Conservation (phyloP, 768 basidiomycete genomes). For the Collybia mongolica region DNA sequence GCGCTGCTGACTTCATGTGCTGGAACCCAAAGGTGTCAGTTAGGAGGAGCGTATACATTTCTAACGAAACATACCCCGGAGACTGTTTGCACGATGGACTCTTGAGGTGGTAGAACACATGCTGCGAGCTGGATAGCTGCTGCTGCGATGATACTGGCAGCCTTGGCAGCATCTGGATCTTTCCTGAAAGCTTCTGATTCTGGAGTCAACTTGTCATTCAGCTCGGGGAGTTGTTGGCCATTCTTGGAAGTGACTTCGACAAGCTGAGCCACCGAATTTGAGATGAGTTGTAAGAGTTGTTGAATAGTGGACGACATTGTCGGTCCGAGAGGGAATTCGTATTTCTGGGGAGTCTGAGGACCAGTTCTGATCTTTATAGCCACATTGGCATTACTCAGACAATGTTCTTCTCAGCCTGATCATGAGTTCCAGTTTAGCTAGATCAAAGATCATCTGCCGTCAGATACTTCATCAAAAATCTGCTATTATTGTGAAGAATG, state of each 20-base stretch:
- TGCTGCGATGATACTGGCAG: conserved; percentile 26
- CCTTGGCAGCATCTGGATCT: conserved; percentile 24
- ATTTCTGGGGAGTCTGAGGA: no score
- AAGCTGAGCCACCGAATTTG: conserved; percentile 17
- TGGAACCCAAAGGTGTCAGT: conserved; percentile 1
- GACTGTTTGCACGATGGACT: conserved; percentile 17
- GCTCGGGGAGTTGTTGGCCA: conserved; percentile 19
- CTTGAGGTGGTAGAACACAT: conserved; percentile 23
- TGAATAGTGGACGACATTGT: conserved; percentile 9
- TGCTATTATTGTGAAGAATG: no score
- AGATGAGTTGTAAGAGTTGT: conserved; percentile 17
- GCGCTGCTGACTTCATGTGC: conserved; percentile 22
- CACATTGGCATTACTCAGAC: no score
- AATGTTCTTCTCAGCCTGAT: no score
- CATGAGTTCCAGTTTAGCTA: no score
- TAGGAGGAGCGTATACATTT: not conserved
- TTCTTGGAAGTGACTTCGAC: conserved; percentile 17
- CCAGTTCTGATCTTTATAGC: no score
- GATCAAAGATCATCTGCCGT: no score
- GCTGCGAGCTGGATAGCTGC: conserved; percentile 32
- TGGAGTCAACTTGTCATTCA: conserved; percentile 22
- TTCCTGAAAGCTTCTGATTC: conserved; percentile 26
- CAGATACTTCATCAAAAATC: no score
- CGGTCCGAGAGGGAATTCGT: no score
- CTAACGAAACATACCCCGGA: conserved; percentile 18